Evolutionary conservation across 1,284 basidiomycete genomes (phyloP).

Genomic region (Coriolopsis trogii): DNA sequence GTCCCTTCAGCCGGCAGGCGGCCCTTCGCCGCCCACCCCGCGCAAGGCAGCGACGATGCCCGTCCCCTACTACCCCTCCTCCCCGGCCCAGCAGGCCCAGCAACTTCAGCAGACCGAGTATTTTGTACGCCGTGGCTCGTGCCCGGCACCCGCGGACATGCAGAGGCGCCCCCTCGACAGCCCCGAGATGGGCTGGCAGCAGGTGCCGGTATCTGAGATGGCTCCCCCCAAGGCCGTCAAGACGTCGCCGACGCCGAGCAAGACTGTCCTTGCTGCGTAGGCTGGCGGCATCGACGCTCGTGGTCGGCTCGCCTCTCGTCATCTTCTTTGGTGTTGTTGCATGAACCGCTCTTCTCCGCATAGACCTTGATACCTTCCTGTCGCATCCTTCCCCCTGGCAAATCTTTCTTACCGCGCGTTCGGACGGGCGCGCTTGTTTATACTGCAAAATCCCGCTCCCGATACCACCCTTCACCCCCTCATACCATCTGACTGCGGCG

Average conservation of each 20-base stretch:
- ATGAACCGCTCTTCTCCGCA: too few species aligned
- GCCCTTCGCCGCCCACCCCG: conserved; percentile 35
- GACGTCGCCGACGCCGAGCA: conserved; percentile 28
- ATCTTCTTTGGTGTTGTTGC: too few species aligned
- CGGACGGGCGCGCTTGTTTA: conserved; percentile 29
- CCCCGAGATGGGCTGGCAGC: conserved; percentile 46
- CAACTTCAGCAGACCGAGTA: conserved; percentile 25
- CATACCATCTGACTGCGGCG: conserved; percentile 23
- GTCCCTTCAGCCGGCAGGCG: conserved; percentile 41
- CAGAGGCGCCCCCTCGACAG: conserved; percentile 24
- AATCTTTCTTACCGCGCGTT: conserved; percentile 8
- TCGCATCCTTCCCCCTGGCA: conserved; percentile 1
- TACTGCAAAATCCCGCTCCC: conserved; percentile 28
- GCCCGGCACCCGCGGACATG: conserved; percentile 29
- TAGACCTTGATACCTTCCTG: conserved; percentile 21
- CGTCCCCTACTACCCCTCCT: conserved; percentile 27
- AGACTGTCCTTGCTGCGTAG: conserved; percentile 26
- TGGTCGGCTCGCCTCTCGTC: neutral
- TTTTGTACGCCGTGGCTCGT: conserved; percentile 35
- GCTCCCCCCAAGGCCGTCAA: conserved; percentile 29
- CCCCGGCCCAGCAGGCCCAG: conserved; percentile 21
- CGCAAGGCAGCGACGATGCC: conserved; percentile 47
- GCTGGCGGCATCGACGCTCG: neutral
- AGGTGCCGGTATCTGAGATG: conserved; percentile 36
- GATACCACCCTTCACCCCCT: conserved; percentile 21